These are phyloP conservation scores for Barnettozyma wickerhamii DNA, from an alignment of 805 yeast genomes.

Conservation along the genomic window DNA sequence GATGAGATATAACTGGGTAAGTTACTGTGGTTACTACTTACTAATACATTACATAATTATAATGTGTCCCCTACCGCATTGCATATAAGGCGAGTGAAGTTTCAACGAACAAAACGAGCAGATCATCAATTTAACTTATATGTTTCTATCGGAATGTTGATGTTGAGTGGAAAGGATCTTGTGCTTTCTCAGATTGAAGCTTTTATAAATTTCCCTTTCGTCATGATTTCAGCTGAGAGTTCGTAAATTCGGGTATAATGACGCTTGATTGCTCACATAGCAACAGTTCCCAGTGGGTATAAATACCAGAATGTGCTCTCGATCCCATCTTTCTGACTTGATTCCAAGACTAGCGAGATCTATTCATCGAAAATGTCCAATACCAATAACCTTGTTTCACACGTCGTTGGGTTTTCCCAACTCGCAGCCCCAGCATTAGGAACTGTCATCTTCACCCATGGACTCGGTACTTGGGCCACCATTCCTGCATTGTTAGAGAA, in stretches of 20 bases:
- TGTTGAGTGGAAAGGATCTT: too few relatives aligned
- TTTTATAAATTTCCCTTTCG: too few relatives aligned
- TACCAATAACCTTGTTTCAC: conserved; percentile 2
- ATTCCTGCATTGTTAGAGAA: conserved; percentile 15
- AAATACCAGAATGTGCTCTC: background rate
- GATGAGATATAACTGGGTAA: conserved; percentile 1
- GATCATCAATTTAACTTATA: too few relatives aligned
- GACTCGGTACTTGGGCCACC: conserved; percentile 14
- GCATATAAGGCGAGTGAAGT: background rate
- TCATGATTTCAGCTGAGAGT: too few relatives aligned
- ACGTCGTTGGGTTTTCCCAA: conserved; percentile 14
- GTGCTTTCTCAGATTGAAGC: too few relatives aligned
- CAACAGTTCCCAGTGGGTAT: background rate
- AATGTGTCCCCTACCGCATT: background rate
- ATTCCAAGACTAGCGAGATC: too few relatives aligned
- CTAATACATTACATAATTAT: background rate
- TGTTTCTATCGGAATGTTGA: too few relatives aligned
- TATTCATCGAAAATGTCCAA: background rate
- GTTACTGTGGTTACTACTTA: too few relatives aligned
- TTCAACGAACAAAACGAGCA: background rate
- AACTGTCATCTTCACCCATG: conserved; percentile 13
- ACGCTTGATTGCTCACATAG: background rate
- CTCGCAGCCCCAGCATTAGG: conserved; percentile 17
- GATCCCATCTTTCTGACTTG: too few relatives aligned
- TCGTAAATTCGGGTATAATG: background rate